phyloP scores from a whole-genome alignment of 345 rosid species.

The Eucalyptus pauciflora region DNA sequence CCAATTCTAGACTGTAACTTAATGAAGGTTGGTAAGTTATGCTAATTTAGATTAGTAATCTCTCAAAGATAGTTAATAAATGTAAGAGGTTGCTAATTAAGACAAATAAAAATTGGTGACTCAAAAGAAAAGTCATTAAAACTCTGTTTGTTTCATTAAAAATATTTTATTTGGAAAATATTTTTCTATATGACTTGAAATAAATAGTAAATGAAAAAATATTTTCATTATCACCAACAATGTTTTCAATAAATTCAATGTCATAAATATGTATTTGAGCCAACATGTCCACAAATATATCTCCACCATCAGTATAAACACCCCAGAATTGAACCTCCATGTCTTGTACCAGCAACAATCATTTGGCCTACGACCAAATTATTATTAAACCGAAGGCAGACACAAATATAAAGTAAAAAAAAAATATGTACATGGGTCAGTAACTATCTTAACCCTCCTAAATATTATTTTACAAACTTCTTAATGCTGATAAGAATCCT shows the following conservation, averaged over 20 bases:
- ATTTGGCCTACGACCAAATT: background rate
- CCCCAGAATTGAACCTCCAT: background rate
- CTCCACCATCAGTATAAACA: background rate
- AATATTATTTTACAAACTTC: background rate
- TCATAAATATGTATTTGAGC: background rate
- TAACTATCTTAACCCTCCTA: background rate
- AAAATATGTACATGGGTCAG: background rate
- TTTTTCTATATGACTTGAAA: background rate
- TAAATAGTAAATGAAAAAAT: background rate
- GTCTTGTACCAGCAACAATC: background rate
- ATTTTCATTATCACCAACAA: fast-evolving
- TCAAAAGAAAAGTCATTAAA: background rate
- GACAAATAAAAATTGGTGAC: background rate
- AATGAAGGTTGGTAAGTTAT: background rate
- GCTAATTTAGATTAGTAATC: background rate
- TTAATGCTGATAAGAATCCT: too few relatives aligned
- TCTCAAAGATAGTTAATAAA: background rate
- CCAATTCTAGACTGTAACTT: background rate
- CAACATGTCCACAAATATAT: background rate
- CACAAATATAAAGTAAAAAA: background rate
- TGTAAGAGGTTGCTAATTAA: background rate
- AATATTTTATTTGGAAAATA: background rate
- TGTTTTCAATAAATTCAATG: background rate
- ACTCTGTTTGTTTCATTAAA: background rate
- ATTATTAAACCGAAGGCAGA: background rate